A percentile compares a stretch with the other conserved stretches of the same genome.
phyloP scores from a whole-genome alignment of 257 asterid genomes.

The Lycium barbarum region DNA sequence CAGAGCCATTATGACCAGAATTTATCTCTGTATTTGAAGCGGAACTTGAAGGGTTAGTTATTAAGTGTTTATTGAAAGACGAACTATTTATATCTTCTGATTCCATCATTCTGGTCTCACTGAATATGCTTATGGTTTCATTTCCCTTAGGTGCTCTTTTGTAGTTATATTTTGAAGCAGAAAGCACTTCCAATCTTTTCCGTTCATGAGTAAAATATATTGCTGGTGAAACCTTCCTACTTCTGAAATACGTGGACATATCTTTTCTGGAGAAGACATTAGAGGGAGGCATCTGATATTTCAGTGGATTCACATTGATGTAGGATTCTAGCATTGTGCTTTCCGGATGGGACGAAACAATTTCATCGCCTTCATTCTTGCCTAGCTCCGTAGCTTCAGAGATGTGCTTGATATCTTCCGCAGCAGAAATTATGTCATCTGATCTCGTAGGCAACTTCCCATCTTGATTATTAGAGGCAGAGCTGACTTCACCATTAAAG shows the following conservation, averaged over 20 bases:
- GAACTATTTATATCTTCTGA: constrained; percentile 52
- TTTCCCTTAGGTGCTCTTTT: constrained; percentile 36
- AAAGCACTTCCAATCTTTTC: constrained; percentile 52
- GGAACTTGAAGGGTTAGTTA: constrained; percentile 40
- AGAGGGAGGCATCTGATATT: constrained; percentile 83
- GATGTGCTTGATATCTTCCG: constrained; percentile 40
- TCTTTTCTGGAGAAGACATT: constrained; percentile 80
- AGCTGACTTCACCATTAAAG: constrained; percentile 17
- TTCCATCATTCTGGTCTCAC: constrained; percentile 42
- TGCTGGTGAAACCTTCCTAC: constrained; percentile 69
- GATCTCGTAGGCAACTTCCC: constrained; percentile 41
- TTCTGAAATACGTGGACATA: constrained; percentile 73
- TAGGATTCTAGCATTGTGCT: constrained; percentile 37
- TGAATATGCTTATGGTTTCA: constrained; percentile 38
- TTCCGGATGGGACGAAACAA: constrained; percentile 35
- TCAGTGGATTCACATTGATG: constrained; percentile 67
- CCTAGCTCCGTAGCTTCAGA: constrained; percentile 39
- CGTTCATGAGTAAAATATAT: constrained; percentile 63
- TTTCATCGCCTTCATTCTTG: constrained; percentile 38
- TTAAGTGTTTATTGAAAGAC: constrained; percentile 37
- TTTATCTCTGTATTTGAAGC: constrained; percentile 41
- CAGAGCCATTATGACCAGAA: constrained; percentile 43
- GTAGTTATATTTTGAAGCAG: constrained; percentile 21
- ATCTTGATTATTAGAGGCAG: constrained; percentile 37
- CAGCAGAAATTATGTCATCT: constrained; percentile 38